Conservation (phyloP, 148 eudicot species). For the Gaultheria prostrata region DNA sequence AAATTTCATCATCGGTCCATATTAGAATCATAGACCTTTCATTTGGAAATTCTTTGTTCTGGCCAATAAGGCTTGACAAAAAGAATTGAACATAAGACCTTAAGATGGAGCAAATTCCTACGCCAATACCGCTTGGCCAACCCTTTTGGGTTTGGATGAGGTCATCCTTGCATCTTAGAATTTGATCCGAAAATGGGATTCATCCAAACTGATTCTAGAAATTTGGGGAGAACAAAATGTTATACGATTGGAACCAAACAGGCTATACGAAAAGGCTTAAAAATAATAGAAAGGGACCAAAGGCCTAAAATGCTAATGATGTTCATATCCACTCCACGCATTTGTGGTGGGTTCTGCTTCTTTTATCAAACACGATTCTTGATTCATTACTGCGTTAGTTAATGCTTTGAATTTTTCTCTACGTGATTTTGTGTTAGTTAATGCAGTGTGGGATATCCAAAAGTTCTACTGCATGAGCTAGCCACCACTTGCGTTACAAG, state of each 20-base stretch:
- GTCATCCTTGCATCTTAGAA: not conserved
- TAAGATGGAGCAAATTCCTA: too few species aligned
- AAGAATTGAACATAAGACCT: too few species aligned
- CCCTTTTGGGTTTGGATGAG: too few species aligned
- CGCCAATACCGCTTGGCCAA: too few species aligned
- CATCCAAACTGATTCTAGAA: not conserved
- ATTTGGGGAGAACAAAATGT: not conserved
- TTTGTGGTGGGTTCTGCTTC: not conserved
- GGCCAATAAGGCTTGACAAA: too few species aligned
- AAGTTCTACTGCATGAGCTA: too few species aligned
- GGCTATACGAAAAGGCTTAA: not conserved
- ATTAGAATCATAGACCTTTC: too few species aligned
- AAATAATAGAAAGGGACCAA: not conserved
- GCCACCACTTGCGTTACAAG: too few species aligned
- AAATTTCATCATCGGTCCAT: too few species aligned
- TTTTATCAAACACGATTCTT: not conserved
- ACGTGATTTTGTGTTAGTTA: not conserved
- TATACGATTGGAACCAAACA: not conserved
- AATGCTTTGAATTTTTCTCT: not conserved
- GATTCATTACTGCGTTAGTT: not conserved
- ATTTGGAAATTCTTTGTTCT: too few species aligned
- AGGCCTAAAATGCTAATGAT: not conserved
- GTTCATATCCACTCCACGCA: not conserved
- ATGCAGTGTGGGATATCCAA: too few species aligned
- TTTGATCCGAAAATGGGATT: not conserved